These are phyloP conservation scores for Colletotrichum karsti DNA, from an alignment of 2,329 filamentous ascomycete species.

Conservation along the genomic window DNA sequence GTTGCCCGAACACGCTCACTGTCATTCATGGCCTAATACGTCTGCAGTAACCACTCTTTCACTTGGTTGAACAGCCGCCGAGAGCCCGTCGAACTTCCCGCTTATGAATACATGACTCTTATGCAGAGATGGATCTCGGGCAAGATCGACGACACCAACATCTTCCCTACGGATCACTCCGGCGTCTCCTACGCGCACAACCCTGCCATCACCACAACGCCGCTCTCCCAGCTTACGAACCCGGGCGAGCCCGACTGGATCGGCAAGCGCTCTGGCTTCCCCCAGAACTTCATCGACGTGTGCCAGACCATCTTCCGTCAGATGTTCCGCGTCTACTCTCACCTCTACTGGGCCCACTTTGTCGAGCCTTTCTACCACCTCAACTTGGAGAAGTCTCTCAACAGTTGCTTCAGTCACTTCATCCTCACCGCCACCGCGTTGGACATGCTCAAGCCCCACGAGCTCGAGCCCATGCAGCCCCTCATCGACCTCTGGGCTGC, in stretches of 20 bases:
- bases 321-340: conserved; percentile 98
- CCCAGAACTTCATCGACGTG: conserved; percentile 86
- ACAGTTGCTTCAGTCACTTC: conserved; percentile 89
- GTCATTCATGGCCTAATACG: not conserved
- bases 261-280: conserved; percentile 92
- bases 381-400: conserved; percentile 82
- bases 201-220: conserved; percentile 64
- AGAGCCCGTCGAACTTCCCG: conserved; percentile 90
- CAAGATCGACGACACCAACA: conserved; percentile 88
- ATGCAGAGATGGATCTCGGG: conserved; percentile 98
- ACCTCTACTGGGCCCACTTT: conserved; percentile 98
- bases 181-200: conserved; percentile 73
- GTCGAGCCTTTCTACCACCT: conserved; percentile 84
- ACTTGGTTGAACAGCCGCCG: conserved; percentile 93
- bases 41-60: conserved; percentile 84
- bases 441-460: conserved; percentile 85
- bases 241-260: conserved; percentile 77
- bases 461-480: conserved; percentile 95
- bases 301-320: conserved; percentile 96
- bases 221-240: conserved; percentile 70
- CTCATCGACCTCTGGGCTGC: conserved; percentile 91
- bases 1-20: conserved; percentile 46
- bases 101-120: conserved; percentile 91
- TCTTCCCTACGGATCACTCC: conserved; percentile 88
- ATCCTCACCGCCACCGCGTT: conserved; percentile 82